phyloP scores from a whole-genome alignment of 768 basidiomycete species.

The Neoboletus subvelutipes region DNA sequence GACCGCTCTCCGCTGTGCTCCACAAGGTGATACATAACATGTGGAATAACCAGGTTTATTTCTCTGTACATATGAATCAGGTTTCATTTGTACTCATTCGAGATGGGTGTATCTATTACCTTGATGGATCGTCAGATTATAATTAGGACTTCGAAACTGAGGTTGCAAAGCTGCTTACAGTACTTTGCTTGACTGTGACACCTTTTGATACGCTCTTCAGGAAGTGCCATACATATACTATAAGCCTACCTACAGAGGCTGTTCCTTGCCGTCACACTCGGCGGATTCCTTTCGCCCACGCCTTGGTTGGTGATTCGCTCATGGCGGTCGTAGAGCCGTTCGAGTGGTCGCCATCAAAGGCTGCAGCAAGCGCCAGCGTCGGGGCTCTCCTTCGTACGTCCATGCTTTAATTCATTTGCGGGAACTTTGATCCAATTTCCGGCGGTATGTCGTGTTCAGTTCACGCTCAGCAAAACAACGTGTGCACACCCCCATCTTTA shows the following conservation, averaged over 20 bases:
- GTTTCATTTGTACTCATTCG: not conserved
- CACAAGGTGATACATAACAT: not conserved
- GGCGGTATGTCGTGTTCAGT: not conserved
- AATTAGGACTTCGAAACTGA: not conserved
- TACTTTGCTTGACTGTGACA: not conserved
- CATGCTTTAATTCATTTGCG: too few species aligned
- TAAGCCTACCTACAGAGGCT: not conserved
- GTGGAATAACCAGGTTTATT: not conserved
- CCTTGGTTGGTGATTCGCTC: not conserved
- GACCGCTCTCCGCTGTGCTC: not conserved
- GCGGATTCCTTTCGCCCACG: not conserved
- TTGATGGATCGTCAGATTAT: not conserved
- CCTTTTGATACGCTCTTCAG: not conserved
- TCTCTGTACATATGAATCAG: not conserved
- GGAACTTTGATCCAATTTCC: not conserved
- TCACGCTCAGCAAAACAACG: not conserved
- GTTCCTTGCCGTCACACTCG: not conserved
- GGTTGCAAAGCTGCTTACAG: not conserved
- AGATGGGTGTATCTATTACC: not conserved
- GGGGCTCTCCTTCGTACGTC: not conserved
- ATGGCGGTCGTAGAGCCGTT: not conserved
- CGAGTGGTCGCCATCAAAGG: not conserved
- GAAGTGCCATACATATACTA: too few species aligned
- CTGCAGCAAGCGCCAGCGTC: not conserved
- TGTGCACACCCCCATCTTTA: too few species aligned